Percentiles rank a stretch among this genome's conserved stretches.
Evolutionary conservation across 179 eudicot genomes (phyloP).

Genomic region (Corrigiola litoralis): DNA sequence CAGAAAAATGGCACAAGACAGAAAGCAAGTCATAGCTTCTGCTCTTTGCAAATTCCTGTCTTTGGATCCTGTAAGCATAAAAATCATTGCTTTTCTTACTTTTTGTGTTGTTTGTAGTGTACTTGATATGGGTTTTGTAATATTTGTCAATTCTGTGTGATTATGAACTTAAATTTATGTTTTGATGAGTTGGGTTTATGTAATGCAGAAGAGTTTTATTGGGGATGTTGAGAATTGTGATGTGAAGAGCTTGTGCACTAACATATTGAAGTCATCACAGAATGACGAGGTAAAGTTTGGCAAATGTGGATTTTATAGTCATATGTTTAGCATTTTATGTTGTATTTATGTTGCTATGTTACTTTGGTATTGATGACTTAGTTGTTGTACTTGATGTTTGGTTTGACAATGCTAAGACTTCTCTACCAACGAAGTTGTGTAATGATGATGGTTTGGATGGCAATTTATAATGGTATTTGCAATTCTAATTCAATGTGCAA

Average conservation of each 20-base stretch:
- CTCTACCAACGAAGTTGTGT: no score
- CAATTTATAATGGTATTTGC: no score
- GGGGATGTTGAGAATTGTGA: conserved; percentile 47
- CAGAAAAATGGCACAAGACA: conserved; percentile 9
- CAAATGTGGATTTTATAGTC: neutral
- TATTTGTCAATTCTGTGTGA: neutral
- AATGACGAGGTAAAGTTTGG: no score
- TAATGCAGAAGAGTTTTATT: conserved; percentile 40
- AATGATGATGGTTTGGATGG: no score
- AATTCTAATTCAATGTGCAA: no score
- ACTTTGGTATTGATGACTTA: neutral
- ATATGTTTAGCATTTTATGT: neutral
- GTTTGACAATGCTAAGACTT: no score
- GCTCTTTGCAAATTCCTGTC: conserved; percentile 55
- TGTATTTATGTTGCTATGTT: neutral
- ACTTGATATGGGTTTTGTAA: neutral
- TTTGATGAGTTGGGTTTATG: neutral
- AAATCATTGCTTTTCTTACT: neutral
- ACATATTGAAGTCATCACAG: conserved; percentile 35
- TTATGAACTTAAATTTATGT: neutral
- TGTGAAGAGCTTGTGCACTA: conserved; percentile 53
- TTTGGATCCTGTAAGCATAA: conserved; percentile 45
- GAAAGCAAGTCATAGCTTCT: conserved; percentile 40
- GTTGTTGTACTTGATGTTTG: no score
- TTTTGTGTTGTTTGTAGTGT: neutral